Evolutionary conservation across 768 basidiomycete genomes (phyloP).

Genomic region (Hygrocybe coccinea): DNA sequence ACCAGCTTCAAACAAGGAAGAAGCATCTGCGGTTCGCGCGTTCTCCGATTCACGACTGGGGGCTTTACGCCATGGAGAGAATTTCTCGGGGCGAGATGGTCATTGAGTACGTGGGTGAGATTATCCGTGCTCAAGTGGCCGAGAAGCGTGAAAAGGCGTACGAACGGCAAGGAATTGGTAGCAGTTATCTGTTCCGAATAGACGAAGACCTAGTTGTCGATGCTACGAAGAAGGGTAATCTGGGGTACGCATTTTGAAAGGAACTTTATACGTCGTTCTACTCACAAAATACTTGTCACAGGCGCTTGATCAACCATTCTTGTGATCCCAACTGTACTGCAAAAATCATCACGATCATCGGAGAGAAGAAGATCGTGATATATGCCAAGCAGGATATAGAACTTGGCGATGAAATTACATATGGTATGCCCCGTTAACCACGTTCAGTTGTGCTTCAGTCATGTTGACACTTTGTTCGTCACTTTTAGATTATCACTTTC

Average conservation of each 20-base stretch:
- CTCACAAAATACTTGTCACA: constrained; percentile 28
- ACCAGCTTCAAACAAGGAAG: constrained; percentile 95
- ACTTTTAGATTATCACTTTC: constrained; percentile 90
- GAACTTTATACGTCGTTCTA: constrained; percentile 11
- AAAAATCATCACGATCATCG: constrained; percentile 86
- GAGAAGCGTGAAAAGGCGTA: constrained; percentile 97
- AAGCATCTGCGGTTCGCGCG: constrained; percentile 94
- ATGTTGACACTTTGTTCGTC: background rate
- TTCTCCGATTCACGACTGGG: constrained; percentile 98
- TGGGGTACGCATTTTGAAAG: constrained; percentile 64
- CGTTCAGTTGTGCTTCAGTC: background rate
- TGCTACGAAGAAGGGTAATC: constrained; percentile 97
- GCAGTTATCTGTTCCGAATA: constrained; percentile 95
- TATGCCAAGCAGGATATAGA: constrained; percentile 97
- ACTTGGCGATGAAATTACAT: constrained; percentile 96
- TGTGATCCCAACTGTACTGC: constrained; percentile 93
- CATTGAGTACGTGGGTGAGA: constrained; percentile 98
- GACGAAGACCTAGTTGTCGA: constrained; percentile 98
- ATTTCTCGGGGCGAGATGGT: constrained; percentile 97
- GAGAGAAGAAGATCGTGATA: constrained; percentile 98
- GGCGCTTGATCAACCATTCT: constrained; percentile 97
- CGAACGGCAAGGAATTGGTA: constrained; percentile 95
- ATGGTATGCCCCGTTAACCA: constrained; percentile 60
- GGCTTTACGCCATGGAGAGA: constrained; percentile 94
- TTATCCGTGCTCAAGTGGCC: constrained; percentile 91